Base-by-base conservation (phyloP, 2,329 filamentous ascomycete genomes). In the Phaeoacremonium minimum region DNA sequence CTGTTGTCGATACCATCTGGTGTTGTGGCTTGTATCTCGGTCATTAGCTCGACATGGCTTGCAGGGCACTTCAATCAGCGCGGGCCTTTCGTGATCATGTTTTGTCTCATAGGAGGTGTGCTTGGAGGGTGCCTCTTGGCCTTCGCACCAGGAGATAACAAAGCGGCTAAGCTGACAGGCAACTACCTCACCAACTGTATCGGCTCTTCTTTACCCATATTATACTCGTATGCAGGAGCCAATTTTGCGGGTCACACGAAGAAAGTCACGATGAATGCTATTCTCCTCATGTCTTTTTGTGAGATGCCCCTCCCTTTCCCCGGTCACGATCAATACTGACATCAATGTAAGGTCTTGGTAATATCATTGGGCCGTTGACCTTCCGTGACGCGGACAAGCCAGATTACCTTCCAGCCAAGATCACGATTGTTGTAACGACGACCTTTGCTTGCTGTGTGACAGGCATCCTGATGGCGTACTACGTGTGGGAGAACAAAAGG, bases 321-420 rank as follows among this genome's bases (percentile, higher is more conserved):
- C 9, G 22, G n/a, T 9, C 22, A 26, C 22, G 9, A 26, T 26
- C 9, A n/a, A 2, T 11, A 15, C 20, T 12, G 11, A 15, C 9
- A 20, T 35, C 36, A 30, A 42, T 18, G n/a, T 5, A 11, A 26
- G 51, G 52, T 38, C 45, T 59, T 7, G 69, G 62, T 12, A 66
- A 65, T 42, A 63, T 66, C 33, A 60, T 66, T 30, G 63, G 57
- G 0, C 62, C 63, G 0, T 46, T 60, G 28, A 63, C 59, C 1
- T 67, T 66, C 45, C 54, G 55, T 7, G 52, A 51, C 11, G 40
- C 46, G 5, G 52, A 55, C 30, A 56, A 59, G 13, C 61, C 61
- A 1, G 33, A 51, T 3, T 67, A 66, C 38, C 47, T 63, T 2
- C 63, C 63, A 3, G 66, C 65, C 2, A 69, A 69, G 37, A 60